These are phyloP conservation scores for Phoma sp. DNA, from an alignment of 2,329 filamentous ascomycete species.

Conservation along the genomic window DNA sequence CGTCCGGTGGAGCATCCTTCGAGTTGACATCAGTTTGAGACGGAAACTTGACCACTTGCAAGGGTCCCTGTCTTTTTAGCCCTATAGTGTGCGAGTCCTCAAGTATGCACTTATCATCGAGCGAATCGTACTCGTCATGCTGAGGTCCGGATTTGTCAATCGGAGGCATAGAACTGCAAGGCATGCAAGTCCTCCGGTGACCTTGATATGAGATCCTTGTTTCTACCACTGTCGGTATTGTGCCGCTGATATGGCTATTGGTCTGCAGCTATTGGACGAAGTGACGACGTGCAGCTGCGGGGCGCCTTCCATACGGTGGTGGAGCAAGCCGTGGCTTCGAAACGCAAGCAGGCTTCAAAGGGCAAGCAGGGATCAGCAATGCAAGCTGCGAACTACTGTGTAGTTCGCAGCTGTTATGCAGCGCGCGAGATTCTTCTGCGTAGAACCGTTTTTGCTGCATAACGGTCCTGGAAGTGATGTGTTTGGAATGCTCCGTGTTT, in stretches of 20 bases:
- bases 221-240: background rate
- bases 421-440: background rate
- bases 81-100: background rate
- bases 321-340: conserved; percentile 4
- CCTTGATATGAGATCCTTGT: conserved; percentile 4
- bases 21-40: conserved; percentile 9
- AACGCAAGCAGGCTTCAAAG: conserved; percentile 8
- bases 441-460: background rate
- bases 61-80: background rate
- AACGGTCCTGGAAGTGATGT: background rate
- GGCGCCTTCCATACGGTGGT: background rate
- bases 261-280: conserved; percentile 11
- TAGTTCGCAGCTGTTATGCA: conserved; percentile 16
- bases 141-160: conserved; percentile 16
- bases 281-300: conserved; percentile 16
- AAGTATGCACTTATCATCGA: background rate
- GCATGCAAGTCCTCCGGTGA: conserved; percentile 27
- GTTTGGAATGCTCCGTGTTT: background rate
- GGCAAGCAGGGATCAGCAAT: conserved; percentile 18
- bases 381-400: conserved; percentile 20
- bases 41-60: background rate
- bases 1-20: conserved; percentile 20
- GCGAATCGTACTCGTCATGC: conserved; percentile 18
- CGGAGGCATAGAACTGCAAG: conserved; percentile 10
- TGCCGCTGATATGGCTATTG: conserved; percentile 16